Percentiles rank a stretch among this genome's conserved stretches.
Conservation (phyloP, 257 asterid genomes). For the Penstemon newberryi region DNA sequence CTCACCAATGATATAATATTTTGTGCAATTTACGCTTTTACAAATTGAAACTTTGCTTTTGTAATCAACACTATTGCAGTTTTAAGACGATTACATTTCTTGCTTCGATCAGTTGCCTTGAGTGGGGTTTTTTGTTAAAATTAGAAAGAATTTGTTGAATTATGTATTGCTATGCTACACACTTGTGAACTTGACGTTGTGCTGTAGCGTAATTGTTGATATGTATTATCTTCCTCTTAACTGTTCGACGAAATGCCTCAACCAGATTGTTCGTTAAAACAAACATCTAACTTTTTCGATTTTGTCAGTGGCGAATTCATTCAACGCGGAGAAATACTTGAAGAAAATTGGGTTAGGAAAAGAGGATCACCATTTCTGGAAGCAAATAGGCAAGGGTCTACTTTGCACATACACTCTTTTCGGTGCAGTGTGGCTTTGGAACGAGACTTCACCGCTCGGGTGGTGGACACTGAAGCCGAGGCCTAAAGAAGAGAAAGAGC, state of each 20-base stretch:
- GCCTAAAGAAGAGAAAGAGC: conserved; percentile 86
- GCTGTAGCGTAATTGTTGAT: no score
- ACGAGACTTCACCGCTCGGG: conserved; percentile 91
- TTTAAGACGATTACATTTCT: no score
- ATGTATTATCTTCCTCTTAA: not conserved
- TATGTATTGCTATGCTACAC: no score
- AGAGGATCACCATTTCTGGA: conserved; percentile 92
- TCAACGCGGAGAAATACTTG: conserved; percentile 57
- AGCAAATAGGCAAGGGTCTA: conserved; percentile 76
- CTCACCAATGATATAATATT: no score
- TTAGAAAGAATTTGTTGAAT: no score
- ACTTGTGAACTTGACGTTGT: no score
- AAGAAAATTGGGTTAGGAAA: conserved; percentile 74
- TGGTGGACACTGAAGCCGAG: conserved; percentile 90
- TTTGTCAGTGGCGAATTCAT: conserved; percentile 35
- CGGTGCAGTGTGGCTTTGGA: conserved; percentile 70
- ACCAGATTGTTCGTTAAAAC: not conserved
- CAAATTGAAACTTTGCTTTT: not conserved
- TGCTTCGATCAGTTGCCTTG: no score
- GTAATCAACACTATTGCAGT: no score
- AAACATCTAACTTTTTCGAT: no score
- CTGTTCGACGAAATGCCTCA: conserved; percentile 36
- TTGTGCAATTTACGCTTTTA: not conserved
- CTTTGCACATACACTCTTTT: conserved; percentile 72
- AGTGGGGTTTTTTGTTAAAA: no score